Conservation (phyloP, 345 rosid genomes). For the Gossypium arboreum region DNA sequence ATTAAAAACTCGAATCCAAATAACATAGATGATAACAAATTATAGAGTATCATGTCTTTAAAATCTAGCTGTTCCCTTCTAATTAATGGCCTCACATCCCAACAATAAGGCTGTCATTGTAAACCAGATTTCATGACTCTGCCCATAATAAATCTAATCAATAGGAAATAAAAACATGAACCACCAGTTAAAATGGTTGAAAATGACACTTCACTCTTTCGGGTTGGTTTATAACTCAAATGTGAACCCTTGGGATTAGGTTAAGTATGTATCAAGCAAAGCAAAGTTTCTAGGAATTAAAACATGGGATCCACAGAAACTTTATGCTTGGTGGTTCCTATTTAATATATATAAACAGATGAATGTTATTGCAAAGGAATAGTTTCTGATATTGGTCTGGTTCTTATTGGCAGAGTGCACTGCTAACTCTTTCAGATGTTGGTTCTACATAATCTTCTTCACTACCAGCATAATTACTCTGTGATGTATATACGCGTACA, state of each 20-base stretch:
- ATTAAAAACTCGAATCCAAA: neutral
- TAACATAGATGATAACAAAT: neutral
- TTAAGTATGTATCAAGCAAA: neutral
- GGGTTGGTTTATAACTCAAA: neutral
- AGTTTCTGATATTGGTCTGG: neutral
- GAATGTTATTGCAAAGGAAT: neutral
- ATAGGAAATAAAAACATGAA: neutral
- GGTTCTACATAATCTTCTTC: too few species aligned
- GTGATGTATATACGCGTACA: neutral
- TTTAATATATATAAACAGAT: neutral
- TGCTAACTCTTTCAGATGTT: neutral
- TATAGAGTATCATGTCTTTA: too few species aligned
- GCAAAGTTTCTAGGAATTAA: neutral
- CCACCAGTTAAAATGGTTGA: neutral
- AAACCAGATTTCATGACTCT: slow-evolving; percentile 3
- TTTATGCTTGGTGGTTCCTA: neutral
- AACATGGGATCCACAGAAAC: slow-evolving; percentile 14
- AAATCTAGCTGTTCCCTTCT: neutral
- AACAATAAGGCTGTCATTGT: slow-evolving; percentile 10
- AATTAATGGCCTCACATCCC: slow-evolving; percentile 14
- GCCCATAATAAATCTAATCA: neutral
- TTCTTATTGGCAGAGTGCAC: neutral
- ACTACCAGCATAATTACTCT: neutral
- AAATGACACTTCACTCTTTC: slow-evolving; percentile 6
- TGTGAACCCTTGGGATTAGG: neutral